Base-by-base conservation (phyloP, 345 rosid species). In the Salix dunnii region DNA sequence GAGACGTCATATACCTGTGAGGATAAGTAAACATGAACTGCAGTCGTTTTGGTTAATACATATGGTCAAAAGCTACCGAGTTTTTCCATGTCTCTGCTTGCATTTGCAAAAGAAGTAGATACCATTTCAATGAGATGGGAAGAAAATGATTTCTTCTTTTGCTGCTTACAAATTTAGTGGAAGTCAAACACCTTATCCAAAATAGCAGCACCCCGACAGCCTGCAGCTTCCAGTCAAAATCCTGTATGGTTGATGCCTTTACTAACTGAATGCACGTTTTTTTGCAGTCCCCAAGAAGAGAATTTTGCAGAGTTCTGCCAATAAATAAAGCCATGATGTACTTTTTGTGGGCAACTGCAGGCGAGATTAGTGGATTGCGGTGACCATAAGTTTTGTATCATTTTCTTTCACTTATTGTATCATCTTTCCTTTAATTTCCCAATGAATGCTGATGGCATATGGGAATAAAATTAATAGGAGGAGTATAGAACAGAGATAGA, bases 201-300 rank as follows among this genome's bases (percentile, higher is more conserved):
- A n/a, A n/a, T n/a, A n/a, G n/a, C n/a, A n/a, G n/a, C n/a, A n/a
- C n/a, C n/a, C n/a, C n/a, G n/a, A n/a, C n/a, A n/a, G n/a, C n/a
- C n/a, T n/a, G n/a, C n/a, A n/a, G n/a, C n/a, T n/a, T n/a, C n/a
- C 53, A 17, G 6, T 5, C 21, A 48, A 48, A 48, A 51, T 67
- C 7, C 5, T 18, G 14, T 36, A 35, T 12, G 12, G 28, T 25
- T 48, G 51, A 74, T 25, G 38, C 62, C 31, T 42, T 55, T 43
- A 12, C 66, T 70, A 61, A 73, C n/a, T n/a, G n/a, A n/a, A n/a
- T n/a, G n/a, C n/a, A n/a, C n/a, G n/a, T n/a, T n/a, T n/a, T n/a
- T n/a, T 75, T 80, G 85, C 91, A 92, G 96, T 86, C 96, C 58
- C 92, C 92, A 1, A 92, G 94, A 71, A 90, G 94, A 75, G 94